Percentiles rank a stretch among this genome's conserved stretches.
phyloP scores from a whole-genome alignment of 495 filamentous ascomycete genomes.

The Clohesyomyces aquaticus region DNA sequence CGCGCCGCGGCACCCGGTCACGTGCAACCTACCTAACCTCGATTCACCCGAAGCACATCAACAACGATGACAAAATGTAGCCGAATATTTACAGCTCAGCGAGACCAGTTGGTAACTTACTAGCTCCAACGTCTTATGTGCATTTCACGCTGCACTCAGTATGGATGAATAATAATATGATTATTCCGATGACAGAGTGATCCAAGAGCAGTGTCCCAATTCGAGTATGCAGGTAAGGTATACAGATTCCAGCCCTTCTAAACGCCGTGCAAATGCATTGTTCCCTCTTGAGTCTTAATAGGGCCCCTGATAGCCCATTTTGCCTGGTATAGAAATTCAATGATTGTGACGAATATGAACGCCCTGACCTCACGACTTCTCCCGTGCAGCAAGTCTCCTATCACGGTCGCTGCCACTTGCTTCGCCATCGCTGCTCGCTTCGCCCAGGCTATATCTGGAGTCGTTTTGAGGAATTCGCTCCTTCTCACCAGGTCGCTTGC shows the following conservation, averaged over 20 bases:
- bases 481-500: constrained; percentile 50
- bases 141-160: no score
- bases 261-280: constrained; percentile 22
- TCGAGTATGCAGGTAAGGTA: background rate
- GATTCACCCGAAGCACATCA: background rate
- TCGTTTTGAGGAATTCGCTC: constrained; percentile 24
- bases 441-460: constrained; percentile 62
- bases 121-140: no score
- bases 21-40: constrained; percentile 13
- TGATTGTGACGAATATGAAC: constrained; percentile 6
- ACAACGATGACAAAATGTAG: no score
- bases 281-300: constrained; percentile 16
- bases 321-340: constrained; percentile 13
- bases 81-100: no score
- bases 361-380: constrained; percentile 24
- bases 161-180: background rate
- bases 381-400: constrained; percentile 8
- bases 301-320: background rate
- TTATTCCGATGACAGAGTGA: background rate
- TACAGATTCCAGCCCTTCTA: background rate
- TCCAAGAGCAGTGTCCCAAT: background rate
- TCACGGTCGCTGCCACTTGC: constrained; percentile 35
- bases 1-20: constrained; percentile 23
- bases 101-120: no score
- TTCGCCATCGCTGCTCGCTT: constrained; percentile 58